Evolutionary conservation across 2,329 filamentous ascomycete genomes (phyloP), one percentile per base, ranked within the genome.

Genomic region (Fusarium verrucosum): DNA sequence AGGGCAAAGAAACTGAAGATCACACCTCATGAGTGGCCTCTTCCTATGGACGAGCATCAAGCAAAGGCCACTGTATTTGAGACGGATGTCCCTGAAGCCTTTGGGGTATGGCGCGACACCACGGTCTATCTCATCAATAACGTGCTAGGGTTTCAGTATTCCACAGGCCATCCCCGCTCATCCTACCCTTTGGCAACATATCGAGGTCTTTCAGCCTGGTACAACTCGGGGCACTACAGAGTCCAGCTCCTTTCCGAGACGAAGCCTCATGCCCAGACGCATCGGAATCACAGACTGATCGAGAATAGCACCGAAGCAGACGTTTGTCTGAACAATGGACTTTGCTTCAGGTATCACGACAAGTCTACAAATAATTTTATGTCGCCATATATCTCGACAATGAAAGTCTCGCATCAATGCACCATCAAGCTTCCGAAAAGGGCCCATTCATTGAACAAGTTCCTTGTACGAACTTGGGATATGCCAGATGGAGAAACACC

Each of bases 21-120:
- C 9, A 1, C 37, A 0, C 69, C 85, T 10, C 77, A 85, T 58
- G 87, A 89, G 66, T 88, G 84, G 84, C 85, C 86, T 0, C 73
- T 89, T 0, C 81, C 85, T 0, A 26, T 37, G 0, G 16, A 76
- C 1, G 1, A 38, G 0, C n/a, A 62, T 0, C 25, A 76, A 14
- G 78, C 78, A 0, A 81, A 84, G 60, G 74, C 82, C 0, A 78
- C 78, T 0, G 76, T 88, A 0, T 89, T 89, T 32, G 86, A 89
- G 59, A 73, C 88, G 0, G 52, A 62, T 0, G 57, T 80, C 0
- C 85, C 85, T 0, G 0, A 11, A 0, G n/a, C 11, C 1, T 82
- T 85, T 30, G 68, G 68, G 1, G 42, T 64, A 2, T 88, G 85
- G 85, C 75, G 85, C 16, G 81, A 87, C 53, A 61, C 70, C 2